A percentile compares a stretch with the other conserved stretches of the same genome.
Evolutionary conservation across 306 rosid genomes (phyloP).

Genomic region (Dryas alaskensis): DNA sequence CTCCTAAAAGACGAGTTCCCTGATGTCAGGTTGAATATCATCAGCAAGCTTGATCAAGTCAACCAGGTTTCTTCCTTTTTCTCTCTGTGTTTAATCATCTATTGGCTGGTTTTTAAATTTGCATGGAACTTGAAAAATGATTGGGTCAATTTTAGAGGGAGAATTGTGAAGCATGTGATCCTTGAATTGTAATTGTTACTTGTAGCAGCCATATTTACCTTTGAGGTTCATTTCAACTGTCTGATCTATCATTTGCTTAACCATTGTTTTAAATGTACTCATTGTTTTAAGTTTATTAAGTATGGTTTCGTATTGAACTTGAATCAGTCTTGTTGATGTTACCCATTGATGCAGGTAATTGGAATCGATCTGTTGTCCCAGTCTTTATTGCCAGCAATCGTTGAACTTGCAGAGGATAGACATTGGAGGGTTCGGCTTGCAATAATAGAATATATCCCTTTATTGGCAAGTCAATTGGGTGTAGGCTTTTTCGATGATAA

Average conservation of each 20-base stretch:
- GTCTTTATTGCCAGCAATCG: constrained; percentile 93
- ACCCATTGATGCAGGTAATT: constrained; percentile 60
- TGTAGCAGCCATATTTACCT: too few species aligned
- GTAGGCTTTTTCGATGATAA: constrained; percentile 94
- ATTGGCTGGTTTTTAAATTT: too few species aligned
- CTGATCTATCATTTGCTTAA: background rate
- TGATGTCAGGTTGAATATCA: constrained; percentile 91
- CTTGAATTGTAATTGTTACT: too few species aligned
- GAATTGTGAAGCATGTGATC: too few species aligned
- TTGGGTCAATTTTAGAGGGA: too few species aligned
- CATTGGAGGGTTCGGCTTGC: constrained; percentile 99
- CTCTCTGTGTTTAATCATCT: background rate
- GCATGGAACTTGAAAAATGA: too few species aligned
- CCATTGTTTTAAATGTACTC: background rate
- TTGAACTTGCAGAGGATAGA: constrained; percentile 99
- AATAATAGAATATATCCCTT: constrained; percentile 91
- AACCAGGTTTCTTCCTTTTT: constrained; percentile 64
- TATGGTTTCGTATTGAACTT: background rate
- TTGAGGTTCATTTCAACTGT: too few species aligned
- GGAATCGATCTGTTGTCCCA: constrained; percentile 97
- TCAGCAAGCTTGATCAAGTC: constrained; percentile 99
- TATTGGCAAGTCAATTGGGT: constrained; percentile 97
- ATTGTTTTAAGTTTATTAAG: background rate
- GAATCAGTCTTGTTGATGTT: background rate
- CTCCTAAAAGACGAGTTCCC: constrained; percentile 96